Evolutionary conservation across 78 protist species (phyloP).

Genomic region (Dictyostelium purpureum): DNA sequence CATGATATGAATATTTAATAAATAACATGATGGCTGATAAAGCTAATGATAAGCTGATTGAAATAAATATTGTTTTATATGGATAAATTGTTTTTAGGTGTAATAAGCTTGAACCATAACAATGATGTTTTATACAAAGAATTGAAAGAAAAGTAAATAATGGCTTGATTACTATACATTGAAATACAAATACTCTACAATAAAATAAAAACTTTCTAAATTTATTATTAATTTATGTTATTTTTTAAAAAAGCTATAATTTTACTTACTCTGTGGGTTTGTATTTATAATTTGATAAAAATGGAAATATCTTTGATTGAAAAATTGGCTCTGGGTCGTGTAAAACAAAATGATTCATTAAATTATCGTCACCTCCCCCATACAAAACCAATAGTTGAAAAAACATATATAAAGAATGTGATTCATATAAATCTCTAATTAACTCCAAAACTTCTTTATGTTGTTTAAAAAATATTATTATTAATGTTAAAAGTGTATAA

Average conservation of each 20-base stretch:
- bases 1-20: not conserved
- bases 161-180: slow-evolving; percentile 62
- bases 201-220: slow-evolving; percentile 20
- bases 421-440: slow-evolving; percentile 67
- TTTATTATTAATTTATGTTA: not conserved
- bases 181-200: slow-evolving; percentile 61
- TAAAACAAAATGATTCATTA: slow-evolving; percentile 44
- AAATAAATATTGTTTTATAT: not conserved
- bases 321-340: slow-evolving; percentile 1
- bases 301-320: not conserved
- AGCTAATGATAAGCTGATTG: slow-evolving; percentile 22
- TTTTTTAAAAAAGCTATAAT: not conserved
- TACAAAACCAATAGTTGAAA: slow-evolving; percentile 36
- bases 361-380: slow-evolving; percentile 66
- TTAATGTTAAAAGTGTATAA: slow-evolving; percentile 25
- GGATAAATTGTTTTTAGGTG: slow-evolving; percentile 8
- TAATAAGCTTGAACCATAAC: slow-evolving; percentile 6
- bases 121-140: not conserved
- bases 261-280: slow-evolving; percentile 56
- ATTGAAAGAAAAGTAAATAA: slow-evolving; percentile 21
- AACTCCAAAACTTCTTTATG: slow-evolving; percentile 38
- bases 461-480: not conserved
- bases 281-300: not conserved
- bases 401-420: slow-evolving; percentile 59
- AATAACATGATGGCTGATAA: slow-evolving; percentile 16